phyloP scores from a whole-genome alignment of 805 yeast species.

The Saturnispora serradocipensis region DNA sequence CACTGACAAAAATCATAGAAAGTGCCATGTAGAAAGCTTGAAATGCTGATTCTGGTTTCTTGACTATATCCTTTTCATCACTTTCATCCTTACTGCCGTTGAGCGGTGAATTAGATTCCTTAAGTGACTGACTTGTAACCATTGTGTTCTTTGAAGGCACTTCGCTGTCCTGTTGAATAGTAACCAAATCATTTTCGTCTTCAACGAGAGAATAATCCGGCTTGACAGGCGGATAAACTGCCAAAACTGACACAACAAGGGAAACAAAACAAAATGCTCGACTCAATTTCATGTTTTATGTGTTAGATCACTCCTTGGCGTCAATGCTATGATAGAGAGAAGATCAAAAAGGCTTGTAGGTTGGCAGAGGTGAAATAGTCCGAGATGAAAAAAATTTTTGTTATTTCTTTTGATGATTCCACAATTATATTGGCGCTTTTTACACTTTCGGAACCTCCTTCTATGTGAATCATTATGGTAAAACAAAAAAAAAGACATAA shows the following conservation, averaged over 20 bases:
- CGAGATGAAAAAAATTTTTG: not conserved
- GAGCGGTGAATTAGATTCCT: not conserved
- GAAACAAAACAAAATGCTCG: not conserved
- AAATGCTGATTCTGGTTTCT: constrained; percentile 9
- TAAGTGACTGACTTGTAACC: not conserved
- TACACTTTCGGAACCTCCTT: not conserved
- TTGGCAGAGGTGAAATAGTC: not conserved
- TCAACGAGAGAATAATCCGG: constrained; percentile 3
- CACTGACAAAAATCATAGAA: constrained; percentile 90
- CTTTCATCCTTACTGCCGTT: not conserved
- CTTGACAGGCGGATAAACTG: constrained; percentile 15
- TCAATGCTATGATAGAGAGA: not conserved
- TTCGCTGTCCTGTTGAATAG: constrained; percentile 9
- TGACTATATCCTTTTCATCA: not conserved
- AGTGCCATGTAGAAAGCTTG: constrained; percentile 63
- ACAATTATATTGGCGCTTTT: not conserved
- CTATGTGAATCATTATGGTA: not conserved
- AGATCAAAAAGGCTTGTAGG: not conserved
- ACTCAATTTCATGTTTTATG: not conserved
- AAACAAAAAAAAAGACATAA: not conserved
- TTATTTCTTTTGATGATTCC: not conserved
- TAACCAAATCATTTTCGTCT: constrained; percentile 11
- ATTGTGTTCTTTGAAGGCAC: not conserved
- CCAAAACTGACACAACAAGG: constrained; percentile 1
- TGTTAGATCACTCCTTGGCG: not conserved